These are phyloP conservation scores for Camellia granthamiana DNA, from an alignment of 148 eudicot species.

Conservation along the genomic window DNA sequence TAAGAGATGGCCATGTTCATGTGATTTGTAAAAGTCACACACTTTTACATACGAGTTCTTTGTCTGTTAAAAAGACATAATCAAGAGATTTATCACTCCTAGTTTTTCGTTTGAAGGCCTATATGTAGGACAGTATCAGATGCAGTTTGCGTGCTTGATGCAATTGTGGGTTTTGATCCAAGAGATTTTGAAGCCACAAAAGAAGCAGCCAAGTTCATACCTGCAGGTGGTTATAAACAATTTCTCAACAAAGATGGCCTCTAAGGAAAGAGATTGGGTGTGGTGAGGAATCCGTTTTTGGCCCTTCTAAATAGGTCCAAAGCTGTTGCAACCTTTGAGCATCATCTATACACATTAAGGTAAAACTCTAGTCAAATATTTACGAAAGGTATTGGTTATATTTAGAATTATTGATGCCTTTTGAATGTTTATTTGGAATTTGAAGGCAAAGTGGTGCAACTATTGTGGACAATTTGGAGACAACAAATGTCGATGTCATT, in stretches of 20 bases:
- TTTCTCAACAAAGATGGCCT: conserved; percentile 42
- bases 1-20: too few relatives aligned
- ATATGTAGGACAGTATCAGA: conserved; percentile 36
- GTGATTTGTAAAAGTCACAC: not conserved
- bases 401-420: not conserved
- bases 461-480: conserved; percentile 34
- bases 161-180: conserved; percentile 33
- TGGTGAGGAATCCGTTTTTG: conserved; percentile 38
- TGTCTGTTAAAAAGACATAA: too few relatives aligned
- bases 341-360: conserved; percentile 38
- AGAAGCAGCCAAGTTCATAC: conserved; percentile 36
- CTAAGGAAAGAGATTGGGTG: conserved; percentile 44
- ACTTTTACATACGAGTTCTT: not conserved
- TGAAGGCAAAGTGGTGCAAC: conserved; percentile 34
- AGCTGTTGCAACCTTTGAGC: conserved; percentile 20
- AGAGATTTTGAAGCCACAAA: conserved; percentile 42
- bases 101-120: not conserved
- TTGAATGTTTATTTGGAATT: not conserved
- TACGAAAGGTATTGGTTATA: not conserved
- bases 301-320: conserved; percentile 5
- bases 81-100: too few relatives aligned
- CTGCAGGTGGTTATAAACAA: conserved; percentile 43
- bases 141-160: conserved; percentile 45
- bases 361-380: not conserved
- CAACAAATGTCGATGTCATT: conserved; percentile 20